Percentiles rank a stretch among this genome's conserved stretches.
phyloP scores from a whole-genome alignment of 495 filamentous ascomycete species.

The Talaromyces thailandensis region DNA sequence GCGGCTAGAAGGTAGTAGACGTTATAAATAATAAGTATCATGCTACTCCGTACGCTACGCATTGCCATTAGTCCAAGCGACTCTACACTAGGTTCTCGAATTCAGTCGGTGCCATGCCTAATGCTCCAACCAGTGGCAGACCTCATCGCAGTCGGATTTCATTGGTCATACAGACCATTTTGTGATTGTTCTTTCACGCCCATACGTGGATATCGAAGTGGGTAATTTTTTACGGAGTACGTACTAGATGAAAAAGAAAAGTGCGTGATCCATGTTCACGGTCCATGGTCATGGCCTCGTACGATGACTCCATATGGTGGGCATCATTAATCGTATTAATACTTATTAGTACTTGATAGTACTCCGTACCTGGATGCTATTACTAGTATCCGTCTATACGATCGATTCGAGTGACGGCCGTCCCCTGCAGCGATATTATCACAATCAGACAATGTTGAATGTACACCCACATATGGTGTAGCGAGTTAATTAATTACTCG shows the following conservation, averaged over 20 bases:
- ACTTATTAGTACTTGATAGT: neutral
- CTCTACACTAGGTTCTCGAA: neutral
- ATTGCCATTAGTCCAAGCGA: neutral
- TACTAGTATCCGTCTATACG: too few relatives aligned
- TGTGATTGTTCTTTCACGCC: neutral
- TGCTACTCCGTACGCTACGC: neutral
- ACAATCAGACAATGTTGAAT: too few relatives aligned
- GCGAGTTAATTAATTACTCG: too few relatives aligned
- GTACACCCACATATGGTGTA: too few relatives aligned
- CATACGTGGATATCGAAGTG: neutral
- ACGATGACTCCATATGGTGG: neutral
- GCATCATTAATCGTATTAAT: neutral
- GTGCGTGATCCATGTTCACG: neutral
- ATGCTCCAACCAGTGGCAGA: neutral
- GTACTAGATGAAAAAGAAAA: neutral
- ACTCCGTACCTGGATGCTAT: neutral
- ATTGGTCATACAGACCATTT: neutral
- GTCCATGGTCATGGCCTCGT: neutral
- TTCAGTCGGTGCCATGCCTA: neutral
- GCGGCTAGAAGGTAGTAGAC: neutral
- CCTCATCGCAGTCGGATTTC: neutral
- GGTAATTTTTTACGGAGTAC: neutral
- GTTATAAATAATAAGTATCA: neutral
- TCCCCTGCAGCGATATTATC: too few relatives aligned
- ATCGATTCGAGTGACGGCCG: neutral